Evolutionary conservation across 2,329 filamentous ascomycete species (phyloP), one percentile per base, ranked within the genome.

Genomic region (Venturia asperata): DNA sequence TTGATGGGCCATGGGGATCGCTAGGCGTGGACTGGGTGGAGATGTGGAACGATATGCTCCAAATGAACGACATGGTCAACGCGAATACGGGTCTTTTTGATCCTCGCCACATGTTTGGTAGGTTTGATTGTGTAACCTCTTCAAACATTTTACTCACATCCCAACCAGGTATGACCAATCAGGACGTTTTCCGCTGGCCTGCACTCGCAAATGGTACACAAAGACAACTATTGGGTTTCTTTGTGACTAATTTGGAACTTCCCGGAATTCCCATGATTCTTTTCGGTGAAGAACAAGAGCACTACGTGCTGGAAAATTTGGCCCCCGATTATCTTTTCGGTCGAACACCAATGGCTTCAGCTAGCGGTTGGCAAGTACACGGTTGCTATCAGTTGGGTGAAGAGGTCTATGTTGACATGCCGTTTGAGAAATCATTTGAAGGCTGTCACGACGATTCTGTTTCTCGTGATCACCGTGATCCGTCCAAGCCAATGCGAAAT

Each of bases 221-320:
- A 68, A 79, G 82, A 61, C 81, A 84, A 70, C 74, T 87, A 7
- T 73, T 87, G 3, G 85, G 79, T 7, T 76, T 82, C 17, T 87
- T 85, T 68, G 79, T 87, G 61, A 83, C 82, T 0, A 85, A 83
- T 0, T 71, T 87, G 63, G 75, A 85, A 56, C 78, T 87, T 71
- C 85, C 85, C 1, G 85, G 85, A 21, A 84, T 87, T 37, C 83
- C 85, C 0, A 72, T 85, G 45, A 74, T 86, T n/a, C 78, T 83
- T n/a, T 88, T 84, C 82, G 85, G 86, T n/a, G 86, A 88, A 70
- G 86, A 88, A 70, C 86, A 88, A 72, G 82, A 81, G 0, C 85
- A 85, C 67, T 87, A 87, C 68, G 75, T 86, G 0, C 74, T 87
- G 3, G 86, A 88, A 70, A 87, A 83, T 66, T 86, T 85, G 0